phyloP scores from a whole-genome alignment of 2,329 filamentous ascomycete genomes.

The Rosellinia necatrix region DNA sequence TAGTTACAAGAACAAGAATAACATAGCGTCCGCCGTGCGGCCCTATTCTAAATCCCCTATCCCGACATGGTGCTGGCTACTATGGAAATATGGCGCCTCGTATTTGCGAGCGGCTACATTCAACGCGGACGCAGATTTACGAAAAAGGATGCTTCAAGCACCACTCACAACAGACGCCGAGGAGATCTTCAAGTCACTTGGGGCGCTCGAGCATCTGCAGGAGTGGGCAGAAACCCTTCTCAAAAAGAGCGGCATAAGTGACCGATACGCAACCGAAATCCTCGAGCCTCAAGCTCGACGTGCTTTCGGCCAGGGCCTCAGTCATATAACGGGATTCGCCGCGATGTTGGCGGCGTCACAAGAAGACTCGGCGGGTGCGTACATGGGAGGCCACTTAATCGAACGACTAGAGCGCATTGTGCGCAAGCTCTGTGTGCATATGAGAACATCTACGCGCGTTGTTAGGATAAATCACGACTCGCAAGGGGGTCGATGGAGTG shows the following conservation, averaged over 20 bases:
- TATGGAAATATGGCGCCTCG: neutral
- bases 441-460: slow-evolving; percentile 20
- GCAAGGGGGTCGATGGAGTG: slow-evolving; percentile 5
- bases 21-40: too few species aligned
- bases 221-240: slow-evolving; percentile 20
- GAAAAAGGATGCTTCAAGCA: slow-evolving; percentile 7
- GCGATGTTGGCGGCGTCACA: slow-evolving; percentile 27
- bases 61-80: too few species aligned
- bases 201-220: slow-evolving; percentile 12
- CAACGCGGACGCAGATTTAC: slow-evolving; percentile 18
- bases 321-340: slow-evolving; percentile 26
- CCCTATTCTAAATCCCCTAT: too few species aligned
- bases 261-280: slow-evolving; percentile 29
- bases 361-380: slow-evolving; percentile 29
- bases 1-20: too few species aligned
- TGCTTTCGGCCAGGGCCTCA: slow-evolving; percentile 21
- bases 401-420: slow-evolving; percentile 12
- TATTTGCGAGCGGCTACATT: slow-evolving; percentile 26
- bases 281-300: slow-evolving; percentile 32
- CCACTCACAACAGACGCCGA: slow-evolving; percentile 17
- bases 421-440: neutral
- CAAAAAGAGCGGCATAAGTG: slow-evolving; percentile 26
- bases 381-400: slow-evolving; percentile 28
- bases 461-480: neutral
- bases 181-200: slow-evolving; percentile 26